Base-by-base conservation (phyloP, 768 basidiomycete genomes). In the Naematelia aurantialba region DNA sequence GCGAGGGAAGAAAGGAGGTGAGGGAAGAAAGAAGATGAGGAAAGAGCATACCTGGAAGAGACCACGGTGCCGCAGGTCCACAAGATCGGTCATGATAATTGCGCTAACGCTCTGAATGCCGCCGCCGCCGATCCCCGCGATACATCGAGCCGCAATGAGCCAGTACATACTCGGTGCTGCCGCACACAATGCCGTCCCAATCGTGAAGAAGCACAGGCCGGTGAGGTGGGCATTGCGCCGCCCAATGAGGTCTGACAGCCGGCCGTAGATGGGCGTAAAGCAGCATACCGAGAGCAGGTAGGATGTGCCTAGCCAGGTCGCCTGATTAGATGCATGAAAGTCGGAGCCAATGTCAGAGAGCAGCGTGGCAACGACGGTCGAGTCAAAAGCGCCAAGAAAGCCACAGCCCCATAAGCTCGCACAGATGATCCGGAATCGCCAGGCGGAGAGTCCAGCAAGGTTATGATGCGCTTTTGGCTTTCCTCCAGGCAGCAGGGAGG, bases 21-120 rank as follows among this genome's bases (percentile, higher is more conserved):
- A 39, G 5, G 1, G 21, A 8, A 58, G 59, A 19, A 63, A 29
- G 13, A 59, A 42, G 52, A 59, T 63, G 13, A 62, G 66, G 19
- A 58, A 49, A 58, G 91, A 39, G 34, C 34, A 8, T 39, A 39
- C 34, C 17, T 98, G 94, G 71, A 91, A 94, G 8, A 94, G 78
- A 1, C 91, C 93, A 54, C 93, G 83, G 61, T 89, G 86, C 72
- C 70, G 89, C 87, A 97, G 77, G 13, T 91, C 90, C 59, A 97
- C 87, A 22, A 96, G 80, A 79, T 98, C 93, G 4, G 88, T 87
- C 56, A 91, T 85, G 47, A 89, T 82, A 57, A 96, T 84, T 63
- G 50, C 56, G 11, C 62, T 60, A 46, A 68, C 60, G 30, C 54
- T 66, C 14, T 39, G 26, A 0, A 72, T 53, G 11, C 72, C 72